Percentiles rank a stretch among this genome's conserved stretches.
These are phyloP conservation scores for Flueggea neowawraea DNA, from an alignment of 441 rosid species.

Conservation along the genomic window DNA sequence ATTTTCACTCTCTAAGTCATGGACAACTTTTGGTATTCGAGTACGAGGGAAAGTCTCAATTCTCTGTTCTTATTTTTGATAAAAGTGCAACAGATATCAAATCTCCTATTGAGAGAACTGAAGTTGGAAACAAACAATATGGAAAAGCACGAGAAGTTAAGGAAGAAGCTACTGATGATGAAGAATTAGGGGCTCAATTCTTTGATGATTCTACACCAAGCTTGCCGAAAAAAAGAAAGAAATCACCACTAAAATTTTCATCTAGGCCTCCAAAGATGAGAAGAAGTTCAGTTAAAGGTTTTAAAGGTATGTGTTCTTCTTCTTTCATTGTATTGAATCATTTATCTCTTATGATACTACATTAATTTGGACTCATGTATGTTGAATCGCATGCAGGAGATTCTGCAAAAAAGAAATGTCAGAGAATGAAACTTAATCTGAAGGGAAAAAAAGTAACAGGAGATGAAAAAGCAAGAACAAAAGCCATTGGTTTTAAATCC, in stretches of 20 bases:
- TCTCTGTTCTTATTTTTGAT: slow-evolving; percentile 30
- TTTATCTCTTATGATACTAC: no score
- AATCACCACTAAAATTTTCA: not conserved
- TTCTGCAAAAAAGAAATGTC: no score
- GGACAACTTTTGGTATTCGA: slow-evolving; percentile 36
- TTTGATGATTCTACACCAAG: not conserved
- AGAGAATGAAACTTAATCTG: no score
- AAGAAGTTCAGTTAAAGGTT: no score
- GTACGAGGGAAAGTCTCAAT: slow-evolving; percentile 21
- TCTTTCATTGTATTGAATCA: no score
- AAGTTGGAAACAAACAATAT: not conserved
- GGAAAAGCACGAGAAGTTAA: not conserved
- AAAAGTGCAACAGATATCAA: slow-evolving; percentile 13
- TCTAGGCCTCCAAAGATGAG: not conserved
- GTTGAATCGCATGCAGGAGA: no score
- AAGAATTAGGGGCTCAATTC: not conserved
- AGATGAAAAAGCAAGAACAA: no score
- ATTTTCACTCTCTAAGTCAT: slow-evolving; percentile 27
- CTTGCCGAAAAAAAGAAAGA: not conserved
- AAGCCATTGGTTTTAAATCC: no score
- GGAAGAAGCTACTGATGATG: not conserved
- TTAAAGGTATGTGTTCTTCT: no score
- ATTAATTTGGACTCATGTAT: no score
- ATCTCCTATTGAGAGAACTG: not conserved
- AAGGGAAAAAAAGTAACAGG: no score